phyloP scores from a whole-genome alignment of 164 flowering plant species.

The Tinospora cordifolia region DNA sequence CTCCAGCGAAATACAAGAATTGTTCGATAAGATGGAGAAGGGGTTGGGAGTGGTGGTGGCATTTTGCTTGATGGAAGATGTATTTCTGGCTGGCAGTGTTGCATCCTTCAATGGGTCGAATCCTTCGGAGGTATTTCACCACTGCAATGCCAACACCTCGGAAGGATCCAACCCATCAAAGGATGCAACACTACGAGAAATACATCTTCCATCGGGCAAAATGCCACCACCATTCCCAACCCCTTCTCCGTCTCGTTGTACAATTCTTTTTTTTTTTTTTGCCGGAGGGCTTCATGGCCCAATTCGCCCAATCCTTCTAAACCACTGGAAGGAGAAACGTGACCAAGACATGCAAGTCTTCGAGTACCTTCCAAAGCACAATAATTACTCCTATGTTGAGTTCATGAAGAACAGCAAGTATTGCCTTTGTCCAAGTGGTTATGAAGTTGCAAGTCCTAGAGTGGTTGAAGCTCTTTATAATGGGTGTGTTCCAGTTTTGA shows the following conservation, averaged over 20 bases:
- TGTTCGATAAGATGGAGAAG: constrained; percentile 6
- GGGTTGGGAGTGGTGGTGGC: background rate
- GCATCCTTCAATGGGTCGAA: constrained; percentile 5
- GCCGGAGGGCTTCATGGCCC: constrained; percentile 10
- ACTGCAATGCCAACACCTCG: constrained; percentile 11
- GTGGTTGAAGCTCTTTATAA: constrained; percentile 1
- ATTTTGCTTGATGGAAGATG: constrained; percentile 2
- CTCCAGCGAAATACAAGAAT: constrained; percentile 3
- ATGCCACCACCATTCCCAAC: background rate
- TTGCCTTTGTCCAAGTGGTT: constrained; percentile 4
- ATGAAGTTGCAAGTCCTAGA: background rate
- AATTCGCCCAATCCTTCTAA: constrained; percentile 1
- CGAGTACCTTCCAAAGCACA: constrained; percentile 9
- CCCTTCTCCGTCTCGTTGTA: background rate
- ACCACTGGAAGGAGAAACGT: background rate
- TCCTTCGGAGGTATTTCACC: constrained; percentile 11
- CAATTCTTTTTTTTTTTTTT: background rate
- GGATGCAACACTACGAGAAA: constrained; percentile 7
- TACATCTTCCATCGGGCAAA: constrained; percentile 3
- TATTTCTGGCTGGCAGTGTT: constrained; percentile 8
- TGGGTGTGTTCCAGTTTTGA: constrained; percentile 3
- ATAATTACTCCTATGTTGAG: background rate
- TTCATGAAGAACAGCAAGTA: background rate
- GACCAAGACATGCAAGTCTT: constrained; percentile 5
- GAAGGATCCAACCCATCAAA: constrained; percentile 9